Evolutionary conservation across 768 basidiomycete genomes (phyloP), one percentile per base, ranked within the genome.

Genomic region (Trametes gibbosa): DNA sequence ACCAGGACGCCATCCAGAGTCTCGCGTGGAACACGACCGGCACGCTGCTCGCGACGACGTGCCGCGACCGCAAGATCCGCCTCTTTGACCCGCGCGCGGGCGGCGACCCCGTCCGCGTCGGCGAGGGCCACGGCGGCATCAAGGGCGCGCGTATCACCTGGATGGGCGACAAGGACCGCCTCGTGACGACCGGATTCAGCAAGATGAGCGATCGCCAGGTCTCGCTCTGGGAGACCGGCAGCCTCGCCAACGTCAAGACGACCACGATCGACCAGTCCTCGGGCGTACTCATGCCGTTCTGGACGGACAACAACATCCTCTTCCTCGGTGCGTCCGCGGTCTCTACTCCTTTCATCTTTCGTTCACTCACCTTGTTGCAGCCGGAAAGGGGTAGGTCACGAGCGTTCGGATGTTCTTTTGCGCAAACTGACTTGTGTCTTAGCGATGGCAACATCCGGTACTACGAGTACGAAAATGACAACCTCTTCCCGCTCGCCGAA

Each of bases 281-380:
- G 51, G 96, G 96, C 39, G 92, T 96, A 10, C 72, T 95, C 42
- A 98, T 98, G 95, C 96, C 96, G 2, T 97, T 97, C 85, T 98
- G 92, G 87, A 86, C 84, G 41, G 95, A 96, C 65, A 98, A 96
- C 72, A 89, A 91, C 65, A 89, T 97, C 53, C 75, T 95, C 42
- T 92, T 94, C 82, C 78, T 92, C 58, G 85, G 84, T 86, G 50
- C 34, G 82, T 74, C 4, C 34, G n/a, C n/a, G n/a, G 53, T 46
- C 16, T 24, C 29, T 19, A 50, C 19, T n/a, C 47, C 3, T 19
- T 21, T 39, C n/a, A n/a, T n/a, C n/a, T n/a, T n/a, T n/a, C n/a
- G n/a, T n/a, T n/a, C n/a, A n/a, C n/a, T n/a, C n/a, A n/a, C n/a
- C n/a, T n/a, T n/a, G n/a, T n/a, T 48, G 53, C 60, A 84, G 93